Evolutionary conservation across 1,284 basidiomycete species (phyloP).

Genomic region (Chalciporus sp.): DNA sequence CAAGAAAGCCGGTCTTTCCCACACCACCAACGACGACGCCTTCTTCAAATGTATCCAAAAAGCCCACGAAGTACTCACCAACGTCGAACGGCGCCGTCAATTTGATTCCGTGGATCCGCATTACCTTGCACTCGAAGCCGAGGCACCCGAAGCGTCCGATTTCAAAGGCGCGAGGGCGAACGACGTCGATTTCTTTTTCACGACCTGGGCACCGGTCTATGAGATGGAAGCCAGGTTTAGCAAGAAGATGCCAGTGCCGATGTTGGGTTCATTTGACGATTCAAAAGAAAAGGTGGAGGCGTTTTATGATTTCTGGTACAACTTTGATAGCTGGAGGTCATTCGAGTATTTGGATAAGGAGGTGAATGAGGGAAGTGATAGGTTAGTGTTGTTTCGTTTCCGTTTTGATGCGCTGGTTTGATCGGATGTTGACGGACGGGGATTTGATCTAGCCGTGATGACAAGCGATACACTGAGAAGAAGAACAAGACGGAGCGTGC

Average conservation of each 20-base stretch:
- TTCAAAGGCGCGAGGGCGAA: conserved; percentile 54
- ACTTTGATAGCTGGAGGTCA: conserved; percentile 98
- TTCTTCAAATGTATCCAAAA: conserved; percentile 99
- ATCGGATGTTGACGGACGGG: neutral
- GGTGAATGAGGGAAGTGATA: conserved; percentile 96
- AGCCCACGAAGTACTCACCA: conserved; percentile 89
- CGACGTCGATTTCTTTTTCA: conserved; percentile 60
- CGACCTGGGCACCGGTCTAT: conserved; percentile 76
- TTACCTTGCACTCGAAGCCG: conserved; percentile 75
- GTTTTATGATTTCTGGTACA: conserved; percentile 99
- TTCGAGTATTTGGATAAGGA: conserved; percentile 99
- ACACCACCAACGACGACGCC: conserved; percentile 88
- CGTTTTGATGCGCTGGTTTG: neutral
- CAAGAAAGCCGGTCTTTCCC: conserved; percentile 86
- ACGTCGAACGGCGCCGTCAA: conserved; percentile 88
- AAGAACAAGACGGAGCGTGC: conserved; percentile 99
- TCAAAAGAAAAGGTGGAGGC: conserved; percentile 84
- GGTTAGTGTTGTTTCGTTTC: conserved; percentile 47
- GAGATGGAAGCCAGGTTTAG: conserved; percentile 93
- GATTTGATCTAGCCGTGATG: conserved; percentile 74
- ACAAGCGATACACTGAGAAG: conserved; percentile 99
- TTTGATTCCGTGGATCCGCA: conserved; percentile 95
- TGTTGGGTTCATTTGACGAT: conserved; percentile 74
- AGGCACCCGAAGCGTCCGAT: conserved; percentile 70
- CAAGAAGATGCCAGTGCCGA: conserved; percentile 83